Evolutionary conservation across 305 asterid species (phyloP).

Genomic region (Fraxinus sp.): DNA sequence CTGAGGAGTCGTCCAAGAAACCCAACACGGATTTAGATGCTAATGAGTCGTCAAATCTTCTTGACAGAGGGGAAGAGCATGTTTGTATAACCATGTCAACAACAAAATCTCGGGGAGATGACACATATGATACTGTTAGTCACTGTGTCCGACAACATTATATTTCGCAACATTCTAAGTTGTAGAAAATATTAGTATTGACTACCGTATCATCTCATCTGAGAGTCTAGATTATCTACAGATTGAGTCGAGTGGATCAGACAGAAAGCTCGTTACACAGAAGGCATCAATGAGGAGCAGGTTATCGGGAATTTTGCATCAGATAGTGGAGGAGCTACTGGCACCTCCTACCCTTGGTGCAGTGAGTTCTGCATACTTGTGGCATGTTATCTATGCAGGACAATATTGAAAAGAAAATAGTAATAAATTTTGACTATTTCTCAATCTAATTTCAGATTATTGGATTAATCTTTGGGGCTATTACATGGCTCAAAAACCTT

Average conservation of each 20-base stretch:
- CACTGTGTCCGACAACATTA: neutral
- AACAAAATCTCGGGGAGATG: neutral
- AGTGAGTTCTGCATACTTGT: conserved; percentile 34
- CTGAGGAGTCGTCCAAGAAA: conserved; percentile 32
- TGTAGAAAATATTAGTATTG: neutral
- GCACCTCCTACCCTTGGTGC: conserved; percentile 75
- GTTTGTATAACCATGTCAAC: neutral
- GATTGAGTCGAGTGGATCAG: neutral
- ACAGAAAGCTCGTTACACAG: neutral
- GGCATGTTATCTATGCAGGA: neutral
- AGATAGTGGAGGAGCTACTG: conserved; percentile 54
- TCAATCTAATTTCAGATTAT: conserved; percentile 37
- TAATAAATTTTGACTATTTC: neutral
- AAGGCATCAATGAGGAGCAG: conserved; percentile 29
- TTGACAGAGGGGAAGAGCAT: conserved; percentile 24
- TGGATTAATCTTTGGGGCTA: conserved; percentile 63
- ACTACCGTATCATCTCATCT: neutral
- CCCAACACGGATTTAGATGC: conserved; percentile 57
- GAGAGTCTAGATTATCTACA: neutral
- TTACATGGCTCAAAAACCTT: conserved; percentile 47
- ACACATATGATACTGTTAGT: conserved; percentile 30
- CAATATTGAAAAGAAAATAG: neutral
- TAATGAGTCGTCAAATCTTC: conserved; percentile 48
- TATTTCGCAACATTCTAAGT: neutral
- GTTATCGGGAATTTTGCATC: conserved; percentile 34